Evolutionary conservation across 306 rosid genomes (phyloP), one percentile per base, ranked within the genome.

Genomic region (Cyamopsis tetragonoloba): DNA sequence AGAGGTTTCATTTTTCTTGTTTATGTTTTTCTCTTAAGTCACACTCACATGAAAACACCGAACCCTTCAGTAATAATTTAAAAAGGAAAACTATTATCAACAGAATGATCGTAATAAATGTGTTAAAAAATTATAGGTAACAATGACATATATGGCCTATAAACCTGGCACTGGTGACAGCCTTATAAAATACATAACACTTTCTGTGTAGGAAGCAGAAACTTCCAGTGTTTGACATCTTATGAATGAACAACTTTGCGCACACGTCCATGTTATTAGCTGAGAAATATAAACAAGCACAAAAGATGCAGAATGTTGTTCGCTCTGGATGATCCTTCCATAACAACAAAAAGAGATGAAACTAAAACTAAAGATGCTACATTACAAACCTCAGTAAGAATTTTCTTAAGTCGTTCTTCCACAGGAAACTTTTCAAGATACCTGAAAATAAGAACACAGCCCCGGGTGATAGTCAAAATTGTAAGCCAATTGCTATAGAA

Each of bases 381-480:
- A 66, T 47, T 42, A 84, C 96, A 66, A 77, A 93, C 99, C 99
- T 89, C 86, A 23, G 55, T 65, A 46, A 90, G 81, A 57, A 89
- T 64, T 71, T 77, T 81, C 86, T 86, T 67, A 31, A 93, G 89
- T 43, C 97, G 96, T 28, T 86, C 93, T 60, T 88, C 97, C 68
- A 82, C 73, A 14, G 96, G 88, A 70, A 90, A 69, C 18, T 85
- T 77, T 51, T 83, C 84, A 82, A 89, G 80, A 77, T 15, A 49
- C 83, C 99, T 93, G 87, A 80, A 80, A 80, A 8, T 59, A n/a
- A n/a, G n/a, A n/a, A n/a, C n/a, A 41, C 43, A 75, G 10, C 23
- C 65, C 55, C 24, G 57, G 35, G 69, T 6, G 34, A 23, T 19
- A 19, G 32, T 68, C 23, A 42, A 49, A 66, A 68, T 42, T 62